These are phyloP conservation scores for Thalassiosira hispida DNA, from an alignment of 352 stramenopile genomes.

Conservation along the genomic window DNA sequence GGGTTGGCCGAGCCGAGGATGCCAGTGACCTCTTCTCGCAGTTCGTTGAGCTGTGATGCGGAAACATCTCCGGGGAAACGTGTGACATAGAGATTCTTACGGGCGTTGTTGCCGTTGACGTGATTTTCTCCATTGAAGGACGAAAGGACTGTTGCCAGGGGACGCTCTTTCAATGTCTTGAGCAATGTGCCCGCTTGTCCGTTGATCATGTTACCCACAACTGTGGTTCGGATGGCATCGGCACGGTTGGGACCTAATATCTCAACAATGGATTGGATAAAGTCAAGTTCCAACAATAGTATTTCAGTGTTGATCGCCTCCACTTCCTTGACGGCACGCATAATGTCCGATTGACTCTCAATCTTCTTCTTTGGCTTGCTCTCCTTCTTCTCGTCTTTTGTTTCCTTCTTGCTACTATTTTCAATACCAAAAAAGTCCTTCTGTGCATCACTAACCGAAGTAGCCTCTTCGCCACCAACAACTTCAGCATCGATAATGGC, in stretches of 20 bases:
- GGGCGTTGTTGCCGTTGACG: not conserved
- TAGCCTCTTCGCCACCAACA: constrained; percentile 17
- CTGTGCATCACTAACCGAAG: constrained; percentile 12
- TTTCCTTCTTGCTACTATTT: not conserved
- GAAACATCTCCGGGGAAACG: constrained; percentile 81
- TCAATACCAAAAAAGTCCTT: constrained; percentile 15
- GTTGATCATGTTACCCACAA: constrained; percentile 67
- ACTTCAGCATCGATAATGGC: constrained; percentile 51
- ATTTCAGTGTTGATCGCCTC: constrained; percentile 62
- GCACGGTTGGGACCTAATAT: constrained; percentile 68
- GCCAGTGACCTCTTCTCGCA: constrained; percentile 86
- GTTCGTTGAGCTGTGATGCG: constrained; percentile 78
- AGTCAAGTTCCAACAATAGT: constrained; percentile 71
- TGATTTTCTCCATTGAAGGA: constrained; percentile 13
- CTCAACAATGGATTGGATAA: constrained; percentile 66
- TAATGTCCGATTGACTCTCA: constrained; percentile 45
- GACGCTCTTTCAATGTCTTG: constrained; percentile 65
- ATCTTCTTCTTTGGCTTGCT: constrained; percentile 43
- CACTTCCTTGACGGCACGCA: constrained; percentile 57
- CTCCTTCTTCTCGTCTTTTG: constrained; percentile 2
- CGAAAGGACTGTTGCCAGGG: constrained; percentile 63
- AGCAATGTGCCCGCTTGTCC: constrained; percentile 66
- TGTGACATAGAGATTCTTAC: constrained; percentile 75
- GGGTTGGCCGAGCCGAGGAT: constrained; percentile 69
- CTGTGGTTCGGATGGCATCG: constrained; percentile 57